Base-by-base conservation (phyloP, 2,329 filamentous ascomycete species). In the Ilyonectria sp. region DNA sequence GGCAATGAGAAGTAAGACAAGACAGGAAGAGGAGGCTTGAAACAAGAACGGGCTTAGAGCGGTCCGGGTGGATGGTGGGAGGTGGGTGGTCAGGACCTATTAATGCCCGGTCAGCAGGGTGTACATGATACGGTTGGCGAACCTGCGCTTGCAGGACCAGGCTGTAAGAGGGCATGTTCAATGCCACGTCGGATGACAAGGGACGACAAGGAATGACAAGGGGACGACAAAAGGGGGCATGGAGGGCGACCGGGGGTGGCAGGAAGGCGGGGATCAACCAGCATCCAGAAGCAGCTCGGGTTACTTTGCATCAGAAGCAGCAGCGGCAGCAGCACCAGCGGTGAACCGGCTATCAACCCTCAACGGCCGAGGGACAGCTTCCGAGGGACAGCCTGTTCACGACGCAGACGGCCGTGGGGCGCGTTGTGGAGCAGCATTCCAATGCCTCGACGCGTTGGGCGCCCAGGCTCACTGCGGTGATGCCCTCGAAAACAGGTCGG, bases 101-200 rank as follows among this genome's bases (percentile, higher is more conserved):
- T 76, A 76, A 76, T 75, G 73, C 71, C 68, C 50, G 73, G 69
- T 70, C 69, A 69, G 67, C 69, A 71, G 72, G 70, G 68, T 71
- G 65, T 67, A 74, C 67, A 72, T 73, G 69, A 72, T 68, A 74
- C 65, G 68, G 69, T 63, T 69, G 68, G 62, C 65, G 62, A 71
- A 70, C 65, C 66, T 66, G 65, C 66, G 70, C 73, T 74, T 72
- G 72, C 72, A 64, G 70, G 67, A 67, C 71, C 63, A 65, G 72
- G 65, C 67, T 69, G 73, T 71, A 68, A 63, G 69, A 71, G 61
- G 67, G 70, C 63, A 75, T 65, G 71, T 74, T 71, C 66, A 73
- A 75, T 75, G 73, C 73, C 73, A 75, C 73, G 71, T 68, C 70
- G 73, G 68, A 73, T 70, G 71, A 73, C 73, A 71, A 74, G 73